Evolutionary conservation across 2,329 filamentous ascomycete species (phyloP).

Genomic region (Colletotrichum sansevieriae): DNA sequence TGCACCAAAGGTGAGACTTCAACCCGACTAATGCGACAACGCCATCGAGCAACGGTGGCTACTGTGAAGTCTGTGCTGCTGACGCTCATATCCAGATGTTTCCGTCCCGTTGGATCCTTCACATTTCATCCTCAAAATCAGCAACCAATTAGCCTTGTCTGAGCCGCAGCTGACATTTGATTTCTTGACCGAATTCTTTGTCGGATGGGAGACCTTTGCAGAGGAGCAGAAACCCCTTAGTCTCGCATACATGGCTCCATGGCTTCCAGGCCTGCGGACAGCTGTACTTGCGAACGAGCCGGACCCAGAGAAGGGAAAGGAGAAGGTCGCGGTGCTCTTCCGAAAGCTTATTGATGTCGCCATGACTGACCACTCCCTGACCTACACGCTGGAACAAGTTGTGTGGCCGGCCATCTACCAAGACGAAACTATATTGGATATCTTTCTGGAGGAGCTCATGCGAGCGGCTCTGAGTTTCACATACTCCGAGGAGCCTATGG

Average conservation of each 20-base stretch:
- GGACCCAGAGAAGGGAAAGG: conserved; percentile 75
- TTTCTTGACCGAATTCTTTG: conserved; percentile 80
- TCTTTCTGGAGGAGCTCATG: conserved; percentile 76
- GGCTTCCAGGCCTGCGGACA: conserved; percentile 72
- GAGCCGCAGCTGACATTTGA: conserved; percentile 77
- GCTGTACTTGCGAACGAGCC: conserved; percentile 69
- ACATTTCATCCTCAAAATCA: conserved; percentile 75
- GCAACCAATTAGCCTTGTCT: conserved; percentile 71
- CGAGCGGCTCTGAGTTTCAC: conserved; percentile 72
- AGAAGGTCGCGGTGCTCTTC: conserved; percentile 74
- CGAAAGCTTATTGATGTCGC: conserved; percentile 76
- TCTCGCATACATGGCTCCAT: conserved; percentile 78
- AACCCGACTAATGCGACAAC: neutral
- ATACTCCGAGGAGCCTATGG: conserved; percentile 69
- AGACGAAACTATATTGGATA: conserved; percentile 75
- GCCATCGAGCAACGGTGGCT: neutral
- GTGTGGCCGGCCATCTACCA: conserved; percentile 75
- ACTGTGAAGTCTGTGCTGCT: conserved; percentile 1
- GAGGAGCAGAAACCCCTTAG: conserved; percentile 76
- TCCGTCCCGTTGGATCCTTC: conserved; percentile 74
- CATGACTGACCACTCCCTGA: conserved; percentile 70
- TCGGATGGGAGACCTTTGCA: conserved; percentile 78
- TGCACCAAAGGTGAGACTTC: conserved; percentile 68
- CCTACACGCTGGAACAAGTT: conserved; percentile 72
- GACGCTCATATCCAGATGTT: conserved; percentile 60